phyloP scores from a whole-genome alignment of 1,284 basidiomycete genomes.

The Irpex sp. region DNA sequence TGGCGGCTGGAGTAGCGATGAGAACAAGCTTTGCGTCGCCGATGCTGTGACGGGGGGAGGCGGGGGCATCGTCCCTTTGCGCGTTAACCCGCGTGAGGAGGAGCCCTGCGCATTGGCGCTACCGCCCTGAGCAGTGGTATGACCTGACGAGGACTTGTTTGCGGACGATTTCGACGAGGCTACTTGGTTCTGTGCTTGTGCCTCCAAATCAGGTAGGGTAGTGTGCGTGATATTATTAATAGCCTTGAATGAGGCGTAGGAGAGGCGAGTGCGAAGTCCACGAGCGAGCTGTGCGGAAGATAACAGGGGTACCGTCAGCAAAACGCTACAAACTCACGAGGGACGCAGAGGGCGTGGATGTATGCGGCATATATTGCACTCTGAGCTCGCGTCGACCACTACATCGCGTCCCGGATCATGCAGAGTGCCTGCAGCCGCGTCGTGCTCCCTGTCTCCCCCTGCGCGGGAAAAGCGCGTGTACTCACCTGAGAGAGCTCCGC shows the following conservation, averaged over 20 bases:
- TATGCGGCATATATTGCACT: neutral
- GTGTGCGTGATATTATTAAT: conserved; percentile 63
- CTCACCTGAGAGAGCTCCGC: conserved; percentile 75
- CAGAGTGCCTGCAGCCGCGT: neutral
- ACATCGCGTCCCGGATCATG: conserved; percentile 3
- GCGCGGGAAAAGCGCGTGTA: conserved; percentile 38
- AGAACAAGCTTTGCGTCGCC: conserved; percentile 57
- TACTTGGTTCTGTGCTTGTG: conserved; percentile 43
- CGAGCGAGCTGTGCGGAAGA: conserved; percentile 60
- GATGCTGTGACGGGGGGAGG: conserved; percentile 41
- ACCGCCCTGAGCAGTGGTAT: conserved; percentile 42
- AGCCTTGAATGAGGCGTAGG: conserved; percentile 80
- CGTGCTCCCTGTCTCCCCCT: conserved; percentile 16
- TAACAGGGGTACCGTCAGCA: conserved; percentile 36
- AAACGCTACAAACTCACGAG: conserved; percentile 21
- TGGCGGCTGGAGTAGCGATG: conserved; percentile 72
- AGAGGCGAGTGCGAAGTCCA: conserved; percentile 68
- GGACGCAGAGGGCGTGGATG: neutral
- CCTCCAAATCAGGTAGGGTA: conserved; percentile 66
- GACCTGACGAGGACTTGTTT: conserved; percentile 43
- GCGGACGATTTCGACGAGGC: conserved; percentile 49
- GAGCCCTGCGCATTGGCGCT: conserved; percentile 19
- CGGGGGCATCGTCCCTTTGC: conserved; percentile 42
- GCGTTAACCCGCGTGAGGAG: conserved; percentile 28
- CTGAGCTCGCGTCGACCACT: neutral